A percentile compares a stretch with the other conserved stretches of the same genome.
Evolutionary conservation across 2,329 filamentous ascomycete genomes (phyloP).

Genomic region (Fusarium pseudograminearum): DNA sequence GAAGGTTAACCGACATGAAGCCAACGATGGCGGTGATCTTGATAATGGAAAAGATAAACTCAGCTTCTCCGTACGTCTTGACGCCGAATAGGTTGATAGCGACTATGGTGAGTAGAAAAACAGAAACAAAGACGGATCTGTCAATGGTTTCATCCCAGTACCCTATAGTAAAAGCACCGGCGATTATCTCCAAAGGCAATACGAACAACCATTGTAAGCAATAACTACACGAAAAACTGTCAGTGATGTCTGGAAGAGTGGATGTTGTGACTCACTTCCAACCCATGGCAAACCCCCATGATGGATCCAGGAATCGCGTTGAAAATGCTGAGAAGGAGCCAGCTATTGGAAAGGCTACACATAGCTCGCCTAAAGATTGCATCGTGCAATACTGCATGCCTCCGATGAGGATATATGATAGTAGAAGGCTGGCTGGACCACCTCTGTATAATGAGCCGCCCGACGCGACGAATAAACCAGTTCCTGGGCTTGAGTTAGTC

Average conservation of each 20-base stretch:
- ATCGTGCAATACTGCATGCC: constrained; percentile 92
- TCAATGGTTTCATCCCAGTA: constrained; percentile 78
- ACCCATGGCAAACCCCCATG: constrained; percentile 95
- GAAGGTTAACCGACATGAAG: constrained; percentile 76
- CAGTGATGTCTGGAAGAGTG: fast-evolving
- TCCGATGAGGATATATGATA: constrained; percentile 82
- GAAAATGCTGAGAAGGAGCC: constrained; percentile 94
- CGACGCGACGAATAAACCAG: constrained; percentile 88
- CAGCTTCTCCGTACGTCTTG: constrained; percentile 88
- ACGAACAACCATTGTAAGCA: constrained; percentile 89
- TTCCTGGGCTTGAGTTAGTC: constrained; percentile 61
- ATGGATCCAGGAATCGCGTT: constrained; percentile 92
- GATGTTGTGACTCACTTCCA: constrained; percentile 75
- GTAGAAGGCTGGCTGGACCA: constrained; percentile 80
- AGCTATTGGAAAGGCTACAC: constrained; percentile 89
- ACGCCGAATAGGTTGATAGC: constrained; percentile 89
- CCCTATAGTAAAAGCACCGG: constrained; percentile 83
- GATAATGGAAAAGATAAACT: constrained; percentile 87
- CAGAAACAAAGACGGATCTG: constrained; percentile 80
- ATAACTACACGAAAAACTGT: constrained; percentile 65
- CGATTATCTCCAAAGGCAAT: constrained; percentile 86
- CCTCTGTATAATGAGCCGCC: constrained; percentile 78
- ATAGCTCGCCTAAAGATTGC: constrained; percentile 90
- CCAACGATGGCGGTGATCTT: constrained; percentile 88
- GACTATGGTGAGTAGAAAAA: constrained; percentile 83